Evolutionary conservation across 1,284 basidiomycete genomes (phyloP), one percentile per base, ranked within the genome.

Genomic region (Coniophora puteana): DNA sequence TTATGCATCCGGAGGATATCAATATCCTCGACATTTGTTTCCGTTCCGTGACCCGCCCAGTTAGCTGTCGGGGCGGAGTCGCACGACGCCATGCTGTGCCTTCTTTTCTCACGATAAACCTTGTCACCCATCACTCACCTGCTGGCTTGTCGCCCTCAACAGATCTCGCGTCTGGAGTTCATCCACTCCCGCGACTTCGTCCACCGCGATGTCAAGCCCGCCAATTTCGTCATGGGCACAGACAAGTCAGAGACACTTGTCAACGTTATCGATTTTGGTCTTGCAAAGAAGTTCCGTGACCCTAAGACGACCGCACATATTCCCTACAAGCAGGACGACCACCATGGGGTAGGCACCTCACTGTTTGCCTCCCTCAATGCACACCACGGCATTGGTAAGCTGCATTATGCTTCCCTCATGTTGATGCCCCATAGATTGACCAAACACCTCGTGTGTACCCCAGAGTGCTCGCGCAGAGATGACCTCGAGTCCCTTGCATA

Each of bases 181-280:
- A 84, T 88, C 45, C 84, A 88, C 55, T 78, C 78, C 1, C 76
- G 80, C 44, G 78, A 78, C 36, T 75, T 86, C 44, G 71, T 97
- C 25, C 95, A 99, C 62, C 83, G 95, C 43, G 93, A 97, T 62
- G 89, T 99, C 61, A 98, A 98, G 61, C 94, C 94, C 6, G 93
- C 90, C 33, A 97, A 97, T 65, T 94, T 98, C 49, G 82, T 97
- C 41, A 85, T 88, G 74, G 80, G 83, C 46, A 76, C 74, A 1
- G 74, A 73, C 33, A 68, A 74, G 37, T 68, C 72, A 6, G 55
- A 73, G 0, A 71, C 74, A 51, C 65, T 81, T 38, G 80, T 96
- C 59, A 94, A 91, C 62, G 79, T 98, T 51, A 97, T 98, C 59
- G 95, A 98, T 70, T 98, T 98, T 65, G 94, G 94, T 43, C 83